These are phyloP conservation scores for Nidularia pulvinata DNA, from an alignment of 768 basidiomycete species.

Conservation along the genomic window DNA sequence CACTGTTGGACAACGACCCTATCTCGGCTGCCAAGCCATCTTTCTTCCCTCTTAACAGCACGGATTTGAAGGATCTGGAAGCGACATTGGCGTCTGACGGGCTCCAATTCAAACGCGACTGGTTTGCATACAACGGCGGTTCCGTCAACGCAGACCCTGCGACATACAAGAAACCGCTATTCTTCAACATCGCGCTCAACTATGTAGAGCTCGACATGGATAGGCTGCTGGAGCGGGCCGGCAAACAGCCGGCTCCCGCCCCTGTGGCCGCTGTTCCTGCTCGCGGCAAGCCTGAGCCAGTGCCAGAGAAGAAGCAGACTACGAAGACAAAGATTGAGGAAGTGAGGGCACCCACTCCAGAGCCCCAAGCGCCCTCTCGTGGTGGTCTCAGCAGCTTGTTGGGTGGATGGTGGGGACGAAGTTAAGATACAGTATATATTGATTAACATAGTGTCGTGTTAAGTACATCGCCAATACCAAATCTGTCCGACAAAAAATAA, in stretches of 20 bases:
- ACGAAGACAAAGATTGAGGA: slow-evolving; percentile 61
- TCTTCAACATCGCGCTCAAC: slow-evolving; percentile 95
- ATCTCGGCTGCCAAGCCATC: slow-evolving; percentile 36
- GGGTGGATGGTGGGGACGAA: slow-evolving; percentile 84
- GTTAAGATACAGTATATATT: slow-evolving; percentile 10
- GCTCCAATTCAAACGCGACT: slow-evolving; percentile 62
- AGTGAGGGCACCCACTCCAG: slow-evolving; percentile 46
- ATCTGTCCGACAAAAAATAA: too few relatives aligned
- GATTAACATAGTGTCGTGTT: too few relatives aligned
- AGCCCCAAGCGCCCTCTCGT: slow-evolving; percentile 37
- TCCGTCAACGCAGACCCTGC: slow-evolving; percentile 38
- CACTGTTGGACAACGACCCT: slow-evolving; percentile 43
- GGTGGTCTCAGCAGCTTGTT: slow-evolving; percentile 68
- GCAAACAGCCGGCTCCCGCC: slow-evolving; percentile 41
- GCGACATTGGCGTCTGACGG: slow-evolving; percentile 42
- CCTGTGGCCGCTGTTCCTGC: slow-evolving; percentile 17
- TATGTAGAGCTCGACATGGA: slow-evolving; percentile 90
- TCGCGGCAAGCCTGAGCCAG: slow-evolving; percentile 19
- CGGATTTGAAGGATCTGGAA: slow-evolving; percentile 54
- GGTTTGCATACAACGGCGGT: slow-evolving; percentile 82
- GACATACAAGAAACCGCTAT: slow-evolving; percentile 78
- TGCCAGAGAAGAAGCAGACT: slow-evolving; percentile 43
- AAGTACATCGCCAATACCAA: too few relatives aligned
- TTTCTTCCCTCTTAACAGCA: slow-evolving; percentile 54
- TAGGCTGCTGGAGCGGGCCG: slow-evolving; percentile 66